Base-by-base conservation (phyloP, 805 yeast species). In the Torulaspora quercuum region DNA sequence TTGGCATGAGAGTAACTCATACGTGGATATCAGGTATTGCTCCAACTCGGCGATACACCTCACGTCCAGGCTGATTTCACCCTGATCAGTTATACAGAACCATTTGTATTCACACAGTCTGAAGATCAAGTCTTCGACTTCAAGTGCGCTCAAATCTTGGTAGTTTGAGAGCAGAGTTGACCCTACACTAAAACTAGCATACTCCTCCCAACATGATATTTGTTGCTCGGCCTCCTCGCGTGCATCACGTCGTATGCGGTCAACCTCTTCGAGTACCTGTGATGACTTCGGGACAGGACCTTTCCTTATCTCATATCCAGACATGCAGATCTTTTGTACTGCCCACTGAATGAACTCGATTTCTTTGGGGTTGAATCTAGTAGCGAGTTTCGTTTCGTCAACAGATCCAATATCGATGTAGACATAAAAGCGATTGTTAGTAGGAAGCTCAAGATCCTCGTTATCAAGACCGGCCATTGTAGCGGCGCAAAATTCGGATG, bases 291-390 rank as follows among this genome's bases (percentile, higher is more conserved):
- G 25, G 2, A 14, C 29, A 11, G 24, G 7, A 6, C 17, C 29
- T 7, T 32, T 11, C 16, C 13, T 24, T 5, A 28, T 9, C 19
- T 24, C 29, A 7, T 18, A 14, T 17, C 37, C 43, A 3, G 41
- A 15, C n/a, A 12, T 18, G 11, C 39, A 28, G 19, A 53, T 45
- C 18, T 42, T 37, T 12, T 48, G 49, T n/a, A 59, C 36, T 14
- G 50, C 35, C 52, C 53, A 54, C 33, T 58, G 55, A 27, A 58
- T 44, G 34, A 50, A 59, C 13, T 46, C 50, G 6, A 58, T 46
- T 33, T 59, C 64, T 13, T 43, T 48, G 6, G 43, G 39, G 7
- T 44, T 42, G 40, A 54, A 53, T 20, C 44, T 32, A 0, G 64
- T 57, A 4, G 62, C 61, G n/a, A 54, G 20, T 38, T 50, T 48